Evolutionary conservation across 305 asterid species (phyloP).

Genomic region (Stenogyne calaminthoides): DNA sequence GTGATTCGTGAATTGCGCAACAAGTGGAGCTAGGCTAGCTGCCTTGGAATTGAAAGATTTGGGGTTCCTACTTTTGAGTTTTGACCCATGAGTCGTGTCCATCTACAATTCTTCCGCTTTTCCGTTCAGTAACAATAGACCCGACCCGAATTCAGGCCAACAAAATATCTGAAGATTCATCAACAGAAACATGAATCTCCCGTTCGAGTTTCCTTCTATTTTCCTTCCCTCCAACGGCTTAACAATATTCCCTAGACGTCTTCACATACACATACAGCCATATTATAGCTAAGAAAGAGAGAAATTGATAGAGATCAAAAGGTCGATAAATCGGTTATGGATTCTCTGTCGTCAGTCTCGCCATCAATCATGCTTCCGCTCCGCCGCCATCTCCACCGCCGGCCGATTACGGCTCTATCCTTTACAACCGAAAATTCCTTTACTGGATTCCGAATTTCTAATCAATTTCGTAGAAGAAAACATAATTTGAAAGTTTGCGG

Average conservation of each 20-base stretch:
- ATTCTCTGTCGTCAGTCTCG: constrained; percentile 62
- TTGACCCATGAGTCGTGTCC: constrained; percentile 36
- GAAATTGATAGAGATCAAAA: neutral
- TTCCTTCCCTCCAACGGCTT: constrained; percentile 27
- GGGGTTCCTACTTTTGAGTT: constrained; percentile 10
- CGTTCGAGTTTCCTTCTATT: constrained; percentile 12
- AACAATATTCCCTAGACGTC: constrained; percentile 1
- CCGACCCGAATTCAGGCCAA: constrained; percentile 6
- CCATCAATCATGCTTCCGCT: constrained; percentile 57
- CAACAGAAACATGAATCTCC: neutral
- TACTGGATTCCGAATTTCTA: constrained; percentile 18
- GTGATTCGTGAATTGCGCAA: neutral
- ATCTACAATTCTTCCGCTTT: neutral
- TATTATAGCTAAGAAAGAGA: neutral
- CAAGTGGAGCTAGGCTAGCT: constrained; percentile 18
- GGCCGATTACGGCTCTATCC: constrained; percentile 37
- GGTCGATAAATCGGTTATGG: constrained; percentile 38
- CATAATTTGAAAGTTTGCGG: constrained; percentile 35
- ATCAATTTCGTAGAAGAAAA: constrained; percentile 27
- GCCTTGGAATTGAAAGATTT: neutral
- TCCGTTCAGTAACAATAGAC: neutral
- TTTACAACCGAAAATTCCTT: constrained; percentile 25
- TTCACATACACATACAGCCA: neutral
- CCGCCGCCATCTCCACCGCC: constrained; percentile 46
- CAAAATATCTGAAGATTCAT: constrained; percentile 42